Evolutionary conservation across 805 yeast genomes (phyloP), one percentile per base, ranked within the genome.

Genomic region (Metschnikowia picachoensis): DNA sequence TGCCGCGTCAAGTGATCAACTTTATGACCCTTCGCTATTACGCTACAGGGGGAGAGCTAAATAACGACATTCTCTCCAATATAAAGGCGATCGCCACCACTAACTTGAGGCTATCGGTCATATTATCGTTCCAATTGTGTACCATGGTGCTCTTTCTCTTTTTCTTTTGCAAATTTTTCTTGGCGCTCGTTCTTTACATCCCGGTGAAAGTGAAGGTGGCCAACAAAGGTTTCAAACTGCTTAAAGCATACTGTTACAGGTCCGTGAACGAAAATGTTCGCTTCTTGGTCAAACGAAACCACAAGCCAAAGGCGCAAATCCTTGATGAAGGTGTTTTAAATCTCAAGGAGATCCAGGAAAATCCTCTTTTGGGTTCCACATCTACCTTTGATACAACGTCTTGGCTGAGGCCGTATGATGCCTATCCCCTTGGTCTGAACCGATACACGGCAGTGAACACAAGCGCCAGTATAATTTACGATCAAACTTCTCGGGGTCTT

Each of bases 1-100:
- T 90, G 14, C 97, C 97, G 20, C 79, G 97, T 65, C 96, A 89
- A 65, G 83, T 87, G 1, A 78, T 89, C 51, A 89, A 89, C 60
- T 85, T 90, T 27, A 68, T 86, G 54, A 87, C 97, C 0, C 66
- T 85, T 16, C 61, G 64, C 9, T 71, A 69, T 52, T 79, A 79
- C 45, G 80, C 77, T 33, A 68, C 80, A 1, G 68, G 73, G 30
- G 77, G 77, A 13, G 74, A 70, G 42, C 50, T 61, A 34, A 68
- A 71, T 50, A 70, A 74, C 43, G 73, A 75, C 47, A 67, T 72
- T 35, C 52, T 76, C 32, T 52, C 60, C 8, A 79, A 82, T 37
- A 75, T 88, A 39, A 68, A 71, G 51, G 52, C 63, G 3, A 78
- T 87, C 13, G 88, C 92, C n/a, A 61, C 69, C 13, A 71, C 79